Base-by-base conservation (phyloP, 2,329 filamentous ascomycete genomes). In the Fusarium veterinarium region DNA sequence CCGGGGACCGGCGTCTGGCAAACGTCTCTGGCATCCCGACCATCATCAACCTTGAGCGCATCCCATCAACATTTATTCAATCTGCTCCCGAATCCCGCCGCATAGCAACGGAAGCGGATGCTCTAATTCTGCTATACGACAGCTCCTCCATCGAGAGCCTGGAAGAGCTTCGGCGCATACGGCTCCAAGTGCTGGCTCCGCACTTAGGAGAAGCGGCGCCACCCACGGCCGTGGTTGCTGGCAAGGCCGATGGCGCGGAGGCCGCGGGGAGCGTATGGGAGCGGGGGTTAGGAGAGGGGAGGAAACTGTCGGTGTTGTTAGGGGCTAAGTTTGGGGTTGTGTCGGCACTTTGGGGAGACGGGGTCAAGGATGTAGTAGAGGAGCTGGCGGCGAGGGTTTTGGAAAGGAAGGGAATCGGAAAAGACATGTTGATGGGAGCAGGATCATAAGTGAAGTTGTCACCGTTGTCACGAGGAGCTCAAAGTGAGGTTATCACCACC, bases 341-440 rank as follows among this genome's bases (percentile, higher is more conserved):
- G 30, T 73, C 72, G 31, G 60, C 72, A 31, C 60, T 73, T 51
- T 71, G 67, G 60, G 72, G 72, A 20, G 70, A 75, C 23, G 72
- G 73, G 14, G 67, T 75, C 14, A 69, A 69, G 48, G 72, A 75
- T 58, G 67, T 48, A 7, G 67, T 74, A 41, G 73, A 75, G 55
- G 72, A 75, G 60, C 42, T 75, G 60, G 60, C 67, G 45, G 61
- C 62, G 19, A 63, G 33, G 46, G 70, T 72, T 25, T 41, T 75
- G 40, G 62, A 66, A 59, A 49, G 40, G 33, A 62, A 63, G 45
- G 72, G 69, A 20, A 45, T 65, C 40, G 49, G 31, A 25, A 62
- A 65, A 44, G 35, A 55, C 30, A 44, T 20, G 40, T 37, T 69
- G 30, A 58, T 46, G 52, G 69, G 57, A 23, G 53, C 31, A 30